Base-by-base conservation (phyloP, 306 rosid species). In the Cucurbita moschata region DNA sequence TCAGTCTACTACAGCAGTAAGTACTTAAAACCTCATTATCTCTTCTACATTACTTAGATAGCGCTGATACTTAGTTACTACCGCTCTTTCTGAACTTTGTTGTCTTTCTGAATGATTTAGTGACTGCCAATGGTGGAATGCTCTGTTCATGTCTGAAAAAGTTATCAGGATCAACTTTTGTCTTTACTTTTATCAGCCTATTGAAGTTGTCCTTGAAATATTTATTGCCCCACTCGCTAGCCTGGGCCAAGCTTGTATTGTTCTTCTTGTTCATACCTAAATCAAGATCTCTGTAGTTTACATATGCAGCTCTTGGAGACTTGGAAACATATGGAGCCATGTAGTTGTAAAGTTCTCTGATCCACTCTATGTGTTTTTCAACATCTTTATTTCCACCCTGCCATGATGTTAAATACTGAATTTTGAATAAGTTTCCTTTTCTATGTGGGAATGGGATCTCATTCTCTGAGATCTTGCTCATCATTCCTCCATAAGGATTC, bases 111-210 rank as follows among this genome's bases (percentile, higher is more conserved):
- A 56, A 43, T 44, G 64, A 69, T 60, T 26, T 37, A 73, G 79
- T 73, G 56, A 64, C 50, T 10, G 79, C 85, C 37, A 92, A 54
- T 13, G 92, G 82, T 26, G 97, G 98, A 40, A 93, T 93, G 80
- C 98, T 93, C 71, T 90, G 97, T 71, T 93, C 98, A 71, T 90
- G 90, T 61, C 96, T 81, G 78, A 93, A 93, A 78, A 93, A 87
- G 69, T 93, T 88, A 21, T 77, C 84, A 7, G 98, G 98, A 83
- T 93, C 98, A 23, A 86, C 85, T 77, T 54, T 82, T 19, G 90
- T 83, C 80, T 93, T 93, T 7, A 93, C 77, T 42, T 72, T 79
- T 60, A 87, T 85, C 82, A 90, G 80, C 76, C 85, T 86, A 37
- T 82, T 44, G 75, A 93, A 93, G 65, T 93, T 90, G 44, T 78